These are phyloP conservation scores for Fusarium paranaense DNA, from an alignment of 2,329 filamentous ascomycete species.

Conservation along the genomic window DNA sequence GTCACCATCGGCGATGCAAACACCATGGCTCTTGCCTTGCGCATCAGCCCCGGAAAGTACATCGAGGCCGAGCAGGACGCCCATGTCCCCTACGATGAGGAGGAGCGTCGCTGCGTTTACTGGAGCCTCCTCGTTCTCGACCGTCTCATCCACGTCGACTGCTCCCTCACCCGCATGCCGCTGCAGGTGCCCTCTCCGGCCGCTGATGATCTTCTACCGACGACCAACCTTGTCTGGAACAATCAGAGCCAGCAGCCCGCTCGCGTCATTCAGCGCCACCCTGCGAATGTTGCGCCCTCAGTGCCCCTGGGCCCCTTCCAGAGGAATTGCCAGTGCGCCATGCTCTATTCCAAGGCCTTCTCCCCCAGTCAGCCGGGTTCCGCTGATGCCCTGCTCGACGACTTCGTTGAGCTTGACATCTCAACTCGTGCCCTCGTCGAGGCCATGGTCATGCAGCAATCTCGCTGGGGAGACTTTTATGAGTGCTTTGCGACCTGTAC, in stretches of 20 bases:
- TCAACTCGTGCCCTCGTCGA: constrained; percentile 48
- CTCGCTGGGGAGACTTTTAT: constrained; percentile 50
- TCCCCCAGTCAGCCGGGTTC: constrained; percentile 35
- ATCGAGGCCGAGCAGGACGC: constrained; percentile 46
- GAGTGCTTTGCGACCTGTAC: constrained; percentile 52
- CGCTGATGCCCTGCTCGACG: constrained; percentile 36
- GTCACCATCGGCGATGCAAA: constrained; percentile 56
- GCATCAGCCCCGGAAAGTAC: constrained; percentile 52
- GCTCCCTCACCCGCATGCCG: constrained; percentile 47
- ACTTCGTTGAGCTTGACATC: constrained; percentile 50
- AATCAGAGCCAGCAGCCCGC: constrained; percentile 37
- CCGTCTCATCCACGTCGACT: constrained; percentile 51
- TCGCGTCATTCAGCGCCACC: constrained; percentile 43
- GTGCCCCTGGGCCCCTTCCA: constrained; percentile 51
- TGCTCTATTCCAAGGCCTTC: constrained; percentile 49
- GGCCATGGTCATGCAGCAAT: constrained; percentile 49
- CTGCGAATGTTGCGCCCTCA: constrained; percentile 43
- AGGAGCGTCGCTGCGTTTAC: constrained; percentile 56
- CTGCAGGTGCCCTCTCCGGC: constrained; percentile 52
- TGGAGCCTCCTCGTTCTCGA: constrained; percentile 59
- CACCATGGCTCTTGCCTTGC: constrained; percentile 51
- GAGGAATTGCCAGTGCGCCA: constrained; percentile 51
- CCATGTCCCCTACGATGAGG: constrained; percentile 48
- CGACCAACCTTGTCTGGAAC: constrained; percentile 50
- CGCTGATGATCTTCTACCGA: constrained; percentile 50